A percentile compares a stretch with the other conserved stretches of the same genome.
Conservation (phyloP, 257 asterid species). For the Gentiana macrophylla region DNA sequence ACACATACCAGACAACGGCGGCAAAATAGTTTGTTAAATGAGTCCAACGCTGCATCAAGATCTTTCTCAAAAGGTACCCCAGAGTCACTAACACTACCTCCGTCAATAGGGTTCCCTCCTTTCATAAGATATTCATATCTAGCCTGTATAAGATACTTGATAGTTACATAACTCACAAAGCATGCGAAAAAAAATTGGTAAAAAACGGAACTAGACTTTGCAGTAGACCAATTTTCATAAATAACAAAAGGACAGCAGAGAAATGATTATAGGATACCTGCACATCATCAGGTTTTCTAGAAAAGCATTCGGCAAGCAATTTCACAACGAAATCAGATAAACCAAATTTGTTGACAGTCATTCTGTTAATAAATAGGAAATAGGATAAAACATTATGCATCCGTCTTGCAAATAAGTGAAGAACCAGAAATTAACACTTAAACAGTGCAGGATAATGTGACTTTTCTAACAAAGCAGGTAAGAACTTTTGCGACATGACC, state of each 20-base stretch:
- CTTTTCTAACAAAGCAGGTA: too few relatives aligned
- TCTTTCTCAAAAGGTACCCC: slow-evolving; percentile 63
- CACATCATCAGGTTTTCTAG: slow-evolving; percentile 60
- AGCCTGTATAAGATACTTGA: slow-evolving; percentile 79
- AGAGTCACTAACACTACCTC: slow-evolving; percentile 36
- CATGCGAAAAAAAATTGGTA: slow-evolving; percentile 38
- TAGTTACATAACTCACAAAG: slow-evolving; percentile 36
- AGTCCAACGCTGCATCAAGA: slow-evolving; percentile 89
- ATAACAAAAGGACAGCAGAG: slow-evolving; percentile 8
- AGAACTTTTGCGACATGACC: too few relatives aligned
- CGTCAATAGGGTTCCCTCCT: slow-evolving; percentile 25
- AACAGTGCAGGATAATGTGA: too few relatives aligned
- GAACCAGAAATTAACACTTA: too few relatives aligned
- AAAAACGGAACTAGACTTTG: slow-evolving; percentile 59
- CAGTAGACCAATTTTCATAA: slow-evolving; percentile 42
- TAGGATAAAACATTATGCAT: background rate
- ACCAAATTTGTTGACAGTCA: slow-evolving; percentile 46
- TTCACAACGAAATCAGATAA: slow-evolving; percentile 51
- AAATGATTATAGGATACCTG: slow-evolving; percentile 39
- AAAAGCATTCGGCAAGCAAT: slow-evolving; percentile 54
- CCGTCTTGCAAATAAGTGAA: too few relatives aligned
- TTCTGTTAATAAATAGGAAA: slow-evolving; percentile 32
- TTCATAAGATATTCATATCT: slow-evolving; percentile 66
- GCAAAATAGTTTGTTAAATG: slow-evolving; percentile 87
- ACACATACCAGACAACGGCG: slow-evolving; percentile 86